Base-by-base conservation (phyloP, 1,284 basidiomycete genomes). In the Lentinula novae-zelandiae region DNA sequence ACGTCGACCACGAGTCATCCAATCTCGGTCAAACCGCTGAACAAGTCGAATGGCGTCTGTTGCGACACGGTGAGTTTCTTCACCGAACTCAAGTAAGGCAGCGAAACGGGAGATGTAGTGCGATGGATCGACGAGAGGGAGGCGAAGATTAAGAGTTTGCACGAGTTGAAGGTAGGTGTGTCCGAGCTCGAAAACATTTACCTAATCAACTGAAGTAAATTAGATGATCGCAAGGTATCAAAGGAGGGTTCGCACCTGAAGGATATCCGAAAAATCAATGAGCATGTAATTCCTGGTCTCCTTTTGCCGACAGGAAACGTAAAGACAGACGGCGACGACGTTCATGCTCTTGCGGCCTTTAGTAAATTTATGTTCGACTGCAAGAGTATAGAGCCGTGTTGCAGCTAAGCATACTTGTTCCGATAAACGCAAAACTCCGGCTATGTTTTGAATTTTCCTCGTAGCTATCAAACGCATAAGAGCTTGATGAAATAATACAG, bases 101-200 rank as follows among this genome's bases (percentile, higher is more conserved):
- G 96, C 92, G 68, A 99, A 99, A 40, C 97, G 92, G 31, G 93
- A 91, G 68, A 99, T 98, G 78, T 97, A 98, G 72, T 98, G 93
- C 0, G 95, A 95, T 0, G 97, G 97, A 70, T 99, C 97, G 67
- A 98, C 91, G 53, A 96, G 85, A 0, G 93, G 93, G 7, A 97
- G 82, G 46, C 85, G 84, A n/a, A 99, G 82, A 66, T 93, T 90
- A 63, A 99, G 87, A 0, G 89, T 90, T 68, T 93, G 89, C 5
- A 98, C 89, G 31, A 99, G 89, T 71, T 97, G 94, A 54, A 99
- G 87, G 70, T 98, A 99, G 0, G 93, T 96, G 60, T 96, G 90
- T 0, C 97, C 97, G 27, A 99, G 89, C 69, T 96, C 93, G 69
- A 98, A 99, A 7, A 99, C 97, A 70, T 99, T 99, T 67, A 98